Conservation (phyloP, 345 rosid species). For the Syzygium aqueum region DNA sequence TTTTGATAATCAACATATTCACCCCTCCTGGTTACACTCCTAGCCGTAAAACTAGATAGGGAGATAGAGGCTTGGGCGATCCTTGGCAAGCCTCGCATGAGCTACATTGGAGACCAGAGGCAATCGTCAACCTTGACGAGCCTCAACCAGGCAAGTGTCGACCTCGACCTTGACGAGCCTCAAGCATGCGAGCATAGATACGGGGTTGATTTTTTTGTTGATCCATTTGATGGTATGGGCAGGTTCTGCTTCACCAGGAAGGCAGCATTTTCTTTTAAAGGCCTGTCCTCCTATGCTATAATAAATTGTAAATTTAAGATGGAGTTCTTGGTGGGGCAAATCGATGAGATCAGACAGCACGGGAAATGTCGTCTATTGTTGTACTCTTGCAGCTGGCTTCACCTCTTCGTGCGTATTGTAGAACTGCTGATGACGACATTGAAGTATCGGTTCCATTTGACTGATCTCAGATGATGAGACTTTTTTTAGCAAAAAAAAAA, state of each 20-base stretch:
- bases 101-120: not conserved
- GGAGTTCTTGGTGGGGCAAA: conserved; percentile 75
- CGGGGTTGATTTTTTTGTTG: conserved; percentile 64
- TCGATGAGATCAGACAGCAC: conserved; percentile 43
- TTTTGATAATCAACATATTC: too few species aligned
- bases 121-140: not conserved
- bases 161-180: not conserved
- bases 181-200: not conserved
- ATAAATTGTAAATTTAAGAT: conserved; percentile 75
- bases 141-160: not conserved
- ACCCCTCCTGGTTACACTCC: too few species aligned
- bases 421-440: conserved; percentile 81
- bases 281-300: conserved; percentile 28
- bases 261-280: conserved; percentile 61
- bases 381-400: conserved; percentile 63
- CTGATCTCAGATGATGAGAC: too few species aligned
- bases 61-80: not conserved
- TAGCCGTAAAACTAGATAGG: not conserved
- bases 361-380: conserved; percentile 20
- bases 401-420: conserved; percentile 63
- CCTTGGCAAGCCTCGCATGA: not conserved
- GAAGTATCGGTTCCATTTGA: conserved; percentile 26
- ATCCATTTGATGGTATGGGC: conserved; percentile 76
- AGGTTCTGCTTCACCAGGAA: conserved; percentile 54
- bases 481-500: too few species aligned